Base-by-base conservation (phyloP, 2,329 filamentous ascomycete genomes). In the Fusarium bactridioides region DNA sequence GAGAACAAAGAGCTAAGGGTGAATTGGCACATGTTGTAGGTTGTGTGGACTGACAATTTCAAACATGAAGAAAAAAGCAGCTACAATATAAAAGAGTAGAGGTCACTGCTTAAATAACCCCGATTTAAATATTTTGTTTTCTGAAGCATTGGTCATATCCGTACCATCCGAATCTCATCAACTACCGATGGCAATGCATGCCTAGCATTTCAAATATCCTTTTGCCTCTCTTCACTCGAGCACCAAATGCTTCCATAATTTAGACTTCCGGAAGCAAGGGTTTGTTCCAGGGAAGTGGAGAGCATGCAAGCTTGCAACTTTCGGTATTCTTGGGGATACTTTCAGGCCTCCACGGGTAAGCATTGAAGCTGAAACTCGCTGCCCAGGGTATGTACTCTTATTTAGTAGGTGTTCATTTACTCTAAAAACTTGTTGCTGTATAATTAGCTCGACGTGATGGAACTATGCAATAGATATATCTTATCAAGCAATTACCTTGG, bases 381-480 rank as follows among this genome's bases (percentile, higher is more conserved):
- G 6, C 7, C 19, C 18, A 8, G 4, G 4, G 19, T 12, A 8
- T 38, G 1, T 12, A 13, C 19, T 7, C 7, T 13, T 21, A 21
- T 21, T 38, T 21, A 0, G 11, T 4, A 38, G 5, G 7, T 21
- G 4, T 38, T 38, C 3, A 13, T 13, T 21, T 38, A 21, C 37
- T 12, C 4, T 8, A 9, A 0, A 38, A 38, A 13, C 7, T 21
- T 5, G 0, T 21, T 21, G 4, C 19, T 8, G 7, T 12, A 38
- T 21, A 7, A 38, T 38, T 12, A 38, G 18, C 18, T 38, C 11
- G 7, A 19, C 35, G 10, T 19, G 18, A 12, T 38, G 6, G 35
- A 19, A 7, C 10, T 1, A 38, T 7, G 3, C 1, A 21, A 38
- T 1, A 38, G 7, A 38, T 2, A 38, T 7, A 21, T 13, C 7